Conservation (phyloP, 805 yeast species). For the Cyberlindnera mississippiensis region DNA sequence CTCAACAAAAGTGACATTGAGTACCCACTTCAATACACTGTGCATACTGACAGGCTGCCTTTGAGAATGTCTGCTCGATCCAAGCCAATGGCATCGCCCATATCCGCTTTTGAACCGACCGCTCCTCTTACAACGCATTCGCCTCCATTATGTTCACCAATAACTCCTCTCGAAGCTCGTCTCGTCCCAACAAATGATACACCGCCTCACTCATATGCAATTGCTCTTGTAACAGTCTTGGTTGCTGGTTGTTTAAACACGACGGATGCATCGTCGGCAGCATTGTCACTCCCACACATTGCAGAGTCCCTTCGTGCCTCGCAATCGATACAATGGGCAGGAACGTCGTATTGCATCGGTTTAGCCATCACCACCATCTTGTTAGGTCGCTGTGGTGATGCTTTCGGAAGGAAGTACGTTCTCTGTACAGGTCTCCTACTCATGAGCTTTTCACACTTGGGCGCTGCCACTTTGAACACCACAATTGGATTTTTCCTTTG, state of each 20-base stretch:
- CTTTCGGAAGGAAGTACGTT: conserved; percentile 48
- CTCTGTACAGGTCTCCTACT: conserved; percentile 37
- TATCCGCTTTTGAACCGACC: neutral
- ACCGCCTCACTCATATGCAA: neutral
- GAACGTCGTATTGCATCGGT: conserved; percentile 49
- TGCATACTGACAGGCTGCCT: neutral
- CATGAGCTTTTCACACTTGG: conserved; percentile 42
- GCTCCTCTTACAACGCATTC: neutral
- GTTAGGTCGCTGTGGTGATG: conserved; percentile 52
- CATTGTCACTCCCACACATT: conserved; percentile 40
- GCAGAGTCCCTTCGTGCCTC: conserved; percentile 43
- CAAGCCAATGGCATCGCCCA: neutral
- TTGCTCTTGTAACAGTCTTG: conserved; percentile 1
- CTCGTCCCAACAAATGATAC: conserved; percentile 4
- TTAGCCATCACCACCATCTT: conserved; percentile 49
- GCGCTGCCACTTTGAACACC: conserved; percentile 44
- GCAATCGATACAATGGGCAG: conserved; percentile 55
- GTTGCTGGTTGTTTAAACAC: conserved; percentile 8
- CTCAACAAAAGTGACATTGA: neutral
- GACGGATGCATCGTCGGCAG: conserved; percentile 11
- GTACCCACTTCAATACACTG: neutral
- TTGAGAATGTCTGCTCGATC: neutral
- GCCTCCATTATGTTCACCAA: neutral
- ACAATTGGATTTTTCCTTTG: conserved; percentile 45
- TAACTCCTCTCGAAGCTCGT: conserved; percentile 6